Conservation (phyloP, 345 rosid species). For the Syzygium aqueum region DNA sequence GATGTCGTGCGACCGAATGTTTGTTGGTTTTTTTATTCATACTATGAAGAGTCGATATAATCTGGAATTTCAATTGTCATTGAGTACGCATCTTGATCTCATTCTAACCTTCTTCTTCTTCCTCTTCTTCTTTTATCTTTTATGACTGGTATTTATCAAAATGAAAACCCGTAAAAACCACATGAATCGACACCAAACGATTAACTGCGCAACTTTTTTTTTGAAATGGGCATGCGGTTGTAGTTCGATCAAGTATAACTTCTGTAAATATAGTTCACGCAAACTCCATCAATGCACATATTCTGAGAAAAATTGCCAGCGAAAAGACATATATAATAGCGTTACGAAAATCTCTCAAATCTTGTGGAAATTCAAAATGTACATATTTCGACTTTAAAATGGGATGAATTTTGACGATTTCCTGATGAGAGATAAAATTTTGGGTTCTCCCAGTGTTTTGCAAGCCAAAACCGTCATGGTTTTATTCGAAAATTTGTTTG, state of each 20-base stretch:
- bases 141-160: not conserved
- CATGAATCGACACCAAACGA: not conserved
- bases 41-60: not conserved
- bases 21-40: not conserved
- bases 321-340: not conserved
- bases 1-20: fast-evolving
- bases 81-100: not conserved
- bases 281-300: not conserved
- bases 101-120: not conserved
- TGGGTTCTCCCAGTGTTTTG: not conserved
- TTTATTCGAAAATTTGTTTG: not conserved
- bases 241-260: not conserved
- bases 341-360: not conserved
- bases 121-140: not conserved
- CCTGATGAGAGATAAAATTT: not conserved
- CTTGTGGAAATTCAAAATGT: not conserved
- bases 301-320: not conserved
- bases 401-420: not conserved
- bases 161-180: not conserved
- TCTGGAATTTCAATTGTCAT: not conserved
- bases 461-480: not conserved
- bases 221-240: not conserved
- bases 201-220: not conserved
- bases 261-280: not conserved
- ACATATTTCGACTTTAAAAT: not conserved